These are phyloP conservation scores for Geoglossum cookeanum DNA, from an alignment of 2,329 filamentous ascomycete species.

Conservation along the genomic window DNA sequence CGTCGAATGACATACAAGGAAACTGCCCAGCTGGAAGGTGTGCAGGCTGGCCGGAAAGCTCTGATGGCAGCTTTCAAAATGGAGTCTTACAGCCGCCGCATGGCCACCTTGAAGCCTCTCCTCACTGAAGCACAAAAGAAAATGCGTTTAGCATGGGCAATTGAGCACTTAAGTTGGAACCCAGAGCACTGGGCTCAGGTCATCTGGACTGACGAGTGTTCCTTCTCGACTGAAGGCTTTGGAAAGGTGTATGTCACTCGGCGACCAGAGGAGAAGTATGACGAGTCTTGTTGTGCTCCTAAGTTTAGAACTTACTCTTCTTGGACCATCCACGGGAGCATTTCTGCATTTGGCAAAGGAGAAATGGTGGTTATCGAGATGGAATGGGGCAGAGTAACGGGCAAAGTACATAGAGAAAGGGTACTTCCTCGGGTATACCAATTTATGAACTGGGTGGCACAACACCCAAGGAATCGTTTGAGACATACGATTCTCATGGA, in stretches of 20 bases:
- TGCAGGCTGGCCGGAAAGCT: constrained; percentile 6
- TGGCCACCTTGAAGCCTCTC: constrained; percentile 8
- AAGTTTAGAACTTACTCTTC: constrained; percentile 9
- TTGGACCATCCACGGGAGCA: constrained; percentile 8
- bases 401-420: constrained; percentile 5
- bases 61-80: constrained; percentile 8
- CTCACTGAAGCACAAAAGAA: constrained; percentile 7
- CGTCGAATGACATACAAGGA: constrained; percentile 4
- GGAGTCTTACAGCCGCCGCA: constrained; percentile 7
- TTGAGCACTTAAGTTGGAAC: constrained; percentile 4
- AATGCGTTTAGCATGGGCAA: constrained; percentile 7
- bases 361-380: constrained; percentile 7
- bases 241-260: constrained; percentile 7
- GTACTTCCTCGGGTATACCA: constrained; percentile 6
- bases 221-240: constrained; percentile 5
- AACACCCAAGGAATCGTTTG: constrained; percentile 4
- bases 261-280: constrained; percentile 9
- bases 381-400: constrained; percentile 6
- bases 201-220: constrained; percentile 9
- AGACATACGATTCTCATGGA: constrained; percentile 7
- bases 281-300: constrained; percentile 7
- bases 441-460: constrained; percentile 6
- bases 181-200: constrained; percentile 6
- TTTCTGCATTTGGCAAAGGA: constrained; percentile 7
- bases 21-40: constrained; percentile 7